phyloP scores from a whole-genome alignment of 805 yeast species.

The Blastobotrys attinorum region DNA sequence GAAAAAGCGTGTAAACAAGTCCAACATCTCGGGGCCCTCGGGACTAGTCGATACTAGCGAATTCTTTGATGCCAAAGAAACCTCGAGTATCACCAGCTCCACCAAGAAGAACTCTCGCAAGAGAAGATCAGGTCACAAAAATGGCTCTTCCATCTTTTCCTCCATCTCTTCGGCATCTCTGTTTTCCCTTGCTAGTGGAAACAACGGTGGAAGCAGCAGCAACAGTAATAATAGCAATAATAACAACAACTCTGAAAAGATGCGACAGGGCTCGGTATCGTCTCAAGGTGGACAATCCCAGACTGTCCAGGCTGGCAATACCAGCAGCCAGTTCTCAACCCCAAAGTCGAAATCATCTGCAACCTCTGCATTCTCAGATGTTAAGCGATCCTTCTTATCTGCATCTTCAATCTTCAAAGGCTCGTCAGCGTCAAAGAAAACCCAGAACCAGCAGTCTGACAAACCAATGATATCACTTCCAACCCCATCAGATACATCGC shows the following conservation, averaged over 20 bases:
- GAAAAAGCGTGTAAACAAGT: constrained; percentile 4
- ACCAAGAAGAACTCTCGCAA: neutral
- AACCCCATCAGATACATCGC: constrained; percentile 46
- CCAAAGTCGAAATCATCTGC: neutral
- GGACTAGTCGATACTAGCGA: constrained; percentile 4
- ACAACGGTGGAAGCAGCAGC: neutral
- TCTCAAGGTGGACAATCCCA: neutral
- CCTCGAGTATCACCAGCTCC: neutral
- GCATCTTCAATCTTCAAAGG: constrained; percentile 5
- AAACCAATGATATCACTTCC: constrained; percentile 50
- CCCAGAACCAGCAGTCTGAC: constrained; percentile 17
- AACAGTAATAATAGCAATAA: neutral
- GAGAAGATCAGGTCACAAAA: constrained; percentile 4
- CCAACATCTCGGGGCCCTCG: constrained; percentile 2
- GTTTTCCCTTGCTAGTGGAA: neutral
- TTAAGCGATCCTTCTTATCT: constrained; percentile 12
- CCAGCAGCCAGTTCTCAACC: neutral
- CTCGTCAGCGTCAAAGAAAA: neutral
- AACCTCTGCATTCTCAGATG: constrained; percentile 10
- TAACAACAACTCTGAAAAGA: neutral
- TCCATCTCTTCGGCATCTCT: constrained; percentile 11
- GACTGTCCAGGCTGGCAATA: neutral
- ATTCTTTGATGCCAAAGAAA: constrained; percentile 3
- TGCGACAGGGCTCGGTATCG: neutral
- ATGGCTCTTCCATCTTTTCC: constrained; percentile 6